phyloP scores from a whole-genome alignment of 1,139 yeast species.

The Sugiyamaella neomexicana region DNA sequence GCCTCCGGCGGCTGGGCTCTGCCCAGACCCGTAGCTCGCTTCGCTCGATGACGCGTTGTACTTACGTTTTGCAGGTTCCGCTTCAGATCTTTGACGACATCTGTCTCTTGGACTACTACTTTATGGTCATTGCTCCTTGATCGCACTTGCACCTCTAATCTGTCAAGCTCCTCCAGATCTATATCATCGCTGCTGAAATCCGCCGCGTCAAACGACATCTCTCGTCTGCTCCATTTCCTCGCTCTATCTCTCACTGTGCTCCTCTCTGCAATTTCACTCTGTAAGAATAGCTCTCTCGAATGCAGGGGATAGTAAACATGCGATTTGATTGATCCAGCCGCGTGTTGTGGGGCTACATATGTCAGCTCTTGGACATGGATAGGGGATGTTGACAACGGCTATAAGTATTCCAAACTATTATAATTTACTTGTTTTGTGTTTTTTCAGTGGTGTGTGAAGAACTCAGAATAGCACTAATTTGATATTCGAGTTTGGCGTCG shows the following conservation, averaged over 20 bases:
- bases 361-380: too few relatives aligned
- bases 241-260: background rate
- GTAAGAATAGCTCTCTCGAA: conserved; percentile 2
- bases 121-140: background rate
- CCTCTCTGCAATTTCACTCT: background rate
- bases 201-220: conserved; percentile 34
- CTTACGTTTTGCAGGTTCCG: conserved; percentile 5
- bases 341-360: too few relatives aligned
- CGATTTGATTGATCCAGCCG: too few relatives aligned
- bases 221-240: background rate
- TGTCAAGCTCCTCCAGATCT: conserved; percentile 27
- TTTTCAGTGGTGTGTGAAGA: too few relatives aligned
- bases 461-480: too few relatives aligned
- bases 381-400: too few relatives aligned
- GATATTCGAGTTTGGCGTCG: too few relatives aligned
- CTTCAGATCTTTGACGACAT: conserved; percentile 6
- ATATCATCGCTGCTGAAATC: conserved; percentile 33
- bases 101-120: background rate
- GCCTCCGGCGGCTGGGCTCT: conserved; percentile 5
- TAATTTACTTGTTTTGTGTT: too few relatives aligned
- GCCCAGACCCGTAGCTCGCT: conserved; percentile 1
- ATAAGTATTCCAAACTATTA: too few relatives aligned
- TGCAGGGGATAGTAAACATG: too few relatives aligned
- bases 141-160: conserved; percentile 4
- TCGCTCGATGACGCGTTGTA: background rate